Evolutionary conservation across 257 asterid genomes (phyloP).

Genomic region (Nicotiana paniculata): DNA sequence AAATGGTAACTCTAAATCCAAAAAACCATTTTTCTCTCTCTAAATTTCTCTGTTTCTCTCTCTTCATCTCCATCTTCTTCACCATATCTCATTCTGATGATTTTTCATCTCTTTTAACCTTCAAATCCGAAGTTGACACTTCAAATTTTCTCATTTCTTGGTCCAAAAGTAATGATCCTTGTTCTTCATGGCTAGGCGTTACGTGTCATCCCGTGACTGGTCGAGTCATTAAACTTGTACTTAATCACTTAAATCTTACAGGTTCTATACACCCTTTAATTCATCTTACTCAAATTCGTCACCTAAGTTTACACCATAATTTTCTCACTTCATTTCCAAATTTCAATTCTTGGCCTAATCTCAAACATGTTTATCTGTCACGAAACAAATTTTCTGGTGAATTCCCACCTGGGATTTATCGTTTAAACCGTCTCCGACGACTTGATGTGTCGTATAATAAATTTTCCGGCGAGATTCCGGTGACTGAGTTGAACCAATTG

Average conservation of each 20-base stretch:
- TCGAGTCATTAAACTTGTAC: conserved; percentile 25
- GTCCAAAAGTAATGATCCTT: conserved; percentile 13
- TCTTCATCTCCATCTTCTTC: conserved; percentile 5
- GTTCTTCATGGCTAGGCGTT: conserved; percentile 30
- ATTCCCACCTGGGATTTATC: conserved; percentile 19
- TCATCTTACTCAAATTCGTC: conserved; percentile 25
- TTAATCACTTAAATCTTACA: conserved; percentile 16
- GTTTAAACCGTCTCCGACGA: conserved; percentile 16
- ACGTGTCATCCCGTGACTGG: conserved; percentile 17
- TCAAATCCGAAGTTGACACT: conserved; percentile 19
- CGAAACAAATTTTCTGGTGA: conserved; percentile 25
- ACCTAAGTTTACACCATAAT: conserved; percentile 29
- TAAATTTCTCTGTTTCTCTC: not conserved
- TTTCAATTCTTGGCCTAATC: conserved; percentile 21
- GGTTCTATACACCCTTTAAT: conserved; percentile 21
- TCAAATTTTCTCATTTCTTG: conserved; percentile 31
- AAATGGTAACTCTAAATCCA: not conserved
- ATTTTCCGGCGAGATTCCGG: conserved; percentile 22
- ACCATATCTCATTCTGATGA: not conserved
- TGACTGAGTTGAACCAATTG: conserved; percentile 20
- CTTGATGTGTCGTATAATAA: conserved; percentile 29
- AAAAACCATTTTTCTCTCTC: not conserved
- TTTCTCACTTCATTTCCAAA: conserved; percentile 14
- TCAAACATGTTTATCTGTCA: conserved; percentile 28
- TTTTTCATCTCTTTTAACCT: conserved; percentile 13